phyloP scores from a whole-genome alignment of 352 stramenopile species.

The Globisporangium emineosum region DNA sequence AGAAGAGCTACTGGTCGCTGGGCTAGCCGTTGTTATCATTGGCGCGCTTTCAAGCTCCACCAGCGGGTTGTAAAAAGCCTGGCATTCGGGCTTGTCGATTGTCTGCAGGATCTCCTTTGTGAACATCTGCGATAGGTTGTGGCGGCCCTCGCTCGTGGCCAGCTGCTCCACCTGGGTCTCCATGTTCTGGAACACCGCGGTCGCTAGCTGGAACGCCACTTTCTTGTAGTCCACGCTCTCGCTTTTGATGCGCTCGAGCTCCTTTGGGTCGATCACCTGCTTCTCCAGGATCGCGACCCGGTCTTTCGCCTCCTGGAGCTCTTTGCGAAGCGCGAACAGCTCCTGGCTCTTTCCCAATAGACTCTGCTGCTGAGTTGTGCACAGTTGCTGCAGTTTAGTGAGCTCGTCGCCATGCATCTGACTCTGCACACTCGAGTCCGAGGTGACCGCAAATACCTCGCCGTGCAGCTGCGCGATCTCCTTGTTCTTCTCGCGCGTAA shows the following conservation, averaged over 20 bases:
- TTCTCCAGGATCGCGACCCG: constrained; percentile 37
- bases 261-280: constrained; percentile 45
- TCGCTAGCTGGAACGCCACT: constrained; percentile 58
- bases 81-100: constrained; percentile 64
- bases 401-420: constrained; percentile 43
- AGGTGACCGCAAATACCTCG: constrained; percentile 47
- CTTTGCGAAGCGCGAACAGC: constrained; percentile 43
- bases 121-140: constrained; percentile 63
- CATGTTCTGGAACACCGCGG: constrained; percentile 38
- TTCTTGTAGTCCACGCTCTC: constrained; percentile 73
- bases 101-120: constrained; percentile 56
- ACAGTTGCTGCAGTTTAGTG: constrained; percentile 28
- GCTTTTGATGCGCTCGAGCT: constrained; percentile 51
- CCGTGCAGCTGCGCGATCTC: constrained; percentile 62
- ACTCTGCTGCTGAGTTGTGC: constrained; percentile 27
- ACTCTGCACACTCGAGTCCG: constrained; percentile 29
- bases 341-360: constrained; percentile 51
- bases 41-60: constrained; percentile 34
- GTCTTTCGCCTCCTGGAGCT: constrained; percentile 34
- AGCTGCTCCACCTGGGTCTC: constrained; percentile 62
- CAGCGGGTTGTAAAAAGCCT: constrained; percentile 63
- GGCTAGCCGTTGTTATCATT: constrained; percentile 7
- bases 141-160: constrained; percentile 51
- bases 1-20: constrained; percentile 1
- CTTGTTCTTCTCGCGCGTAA: constrained; percentile 30